These are phyloP conservation scores for Eucalyptus tenuipes DNA, from an alignment of 345 rosid genomes.

Conservation along the genomic window DNA sequence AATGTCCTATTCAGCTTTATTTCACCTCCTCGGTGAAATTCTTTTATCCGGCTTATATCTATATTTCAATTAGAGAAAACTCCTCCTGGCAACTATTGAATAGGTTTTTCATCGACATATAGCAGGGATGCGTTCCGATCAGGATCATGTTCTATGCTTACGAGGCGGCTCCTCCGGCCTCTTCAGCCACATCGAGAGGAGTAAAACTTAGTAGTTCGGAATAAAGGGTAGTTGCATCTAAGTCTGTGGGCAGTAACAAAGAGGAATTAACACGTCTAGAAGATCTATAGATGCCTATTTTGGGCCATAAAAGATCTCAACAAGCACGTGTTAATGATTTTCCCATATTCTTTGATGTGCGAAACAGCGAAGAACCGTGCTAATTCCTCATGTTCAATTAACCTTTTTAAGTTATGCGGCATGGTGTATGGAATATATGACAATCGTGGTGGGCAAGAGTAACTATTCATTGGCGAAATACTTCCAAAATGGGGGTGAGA, in stretches of 20 bases:
- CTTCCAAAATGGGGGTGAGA: not conserved
- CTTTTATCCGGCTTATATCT: too few species aligned
- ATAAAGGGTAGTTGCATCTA: not conserved
- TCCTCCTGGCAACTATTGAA: not conserved
- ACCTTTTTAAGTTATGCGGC: not conserved
- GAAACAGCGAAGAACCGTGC: not conserved
- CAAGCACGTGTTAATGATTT: too few species aligned
- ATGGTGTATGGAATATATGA: not conserved
- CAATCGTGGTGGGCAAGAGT: not conserved
- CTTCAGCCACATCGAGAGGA: not conserved
- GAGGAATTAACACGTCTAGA: not conserved
- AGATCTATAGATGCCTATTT: not conserved
- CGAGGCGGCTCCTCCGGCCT: not conserved
- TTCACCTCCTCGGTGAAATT: fast-evolving
- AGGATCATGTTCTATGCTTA: not conserved
- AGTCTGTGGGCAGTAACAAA: not conserved
- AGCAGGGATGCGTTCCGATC: not conserved
- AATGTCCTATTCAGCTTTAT: too few species aligned
- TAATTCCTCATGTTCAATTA: not conserved
- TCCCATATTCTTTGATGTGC: not conserved
- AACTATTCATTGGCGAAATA: not conserved
- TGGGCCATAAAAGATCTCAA: not conserved
- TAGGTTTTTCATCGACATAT: not conserved
- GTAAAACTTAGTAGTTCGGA: not conserved
- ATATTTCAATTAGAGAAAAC: not conserved